phyloP scores from a whole-genome alignment of 2,329 filamentous ascomycete genomes.

The Chaetomium strumarium region DNA sequence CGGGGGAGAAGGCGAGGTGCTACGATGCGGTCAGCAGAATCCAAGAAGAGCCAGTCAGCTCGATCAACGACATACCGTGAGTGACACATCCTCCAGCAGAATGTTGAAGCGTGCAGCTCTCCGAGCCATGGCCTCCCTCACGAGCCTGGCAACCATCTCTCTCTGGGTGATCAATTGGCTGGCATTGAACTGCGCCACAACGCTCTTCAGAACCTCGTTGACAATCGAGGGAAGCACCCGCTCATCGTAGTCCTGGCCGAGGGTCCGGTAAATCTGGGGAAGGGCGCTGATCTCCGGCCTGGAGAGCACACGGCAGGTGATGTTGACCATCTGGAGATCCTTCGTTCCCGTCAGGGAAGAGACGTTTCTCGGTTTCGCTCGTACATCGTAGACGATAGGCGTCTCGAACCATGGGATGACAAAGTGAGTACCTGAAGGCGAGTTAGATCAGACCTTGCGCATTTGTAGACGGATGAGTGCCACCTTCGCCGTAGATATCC shows the following conservation, averaged over 20 bases:
- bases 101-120: constrained; percentile 97
- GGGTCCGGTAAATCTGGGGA: constrained; percentile 93
- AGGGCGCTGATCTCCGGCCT: constrained; percentile 81
- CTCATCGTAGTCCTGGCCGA: constrained; percentile 96
- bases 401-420: constrained; percentile 97
- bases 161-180: constrained; percentile 97
- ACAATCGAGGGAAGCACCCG: constrained; percentile 94
- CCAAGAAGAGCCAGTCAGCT: background rate
- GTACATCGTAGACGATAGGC: constrained; percentile 93
- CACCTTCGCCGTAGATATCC: constrained; percentile 94
- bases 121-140: constrained; percentile 86
- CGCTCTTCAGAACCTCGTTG: constrained; percentile 97
- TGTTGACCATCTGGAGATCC: constrained; percentile 99
- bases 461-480: constrained; percentile 19
- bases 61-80: constrained; percentile 62
- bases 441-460: constrained; percentile 13
- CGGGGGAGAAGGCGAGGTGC: constrained; percentile 68
- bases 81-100: constrained; percentile 89
- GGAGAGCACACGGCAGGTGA: constrained; percentile 97
- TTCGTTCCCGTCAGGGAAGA: constrained; percentile 97
- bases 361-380: constrained; percentile 94
- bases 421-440: constrained; percentile 74
- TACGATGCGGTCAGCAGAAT: constrained; percentile 32
- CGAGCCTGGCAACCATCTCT: constrained; percentile 88
- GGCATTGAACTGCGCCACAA: constrained; percentile 98